Conservation (phyloP, 192 early-diverging fungal genomes). For the Pilaira anomala region DNA sequence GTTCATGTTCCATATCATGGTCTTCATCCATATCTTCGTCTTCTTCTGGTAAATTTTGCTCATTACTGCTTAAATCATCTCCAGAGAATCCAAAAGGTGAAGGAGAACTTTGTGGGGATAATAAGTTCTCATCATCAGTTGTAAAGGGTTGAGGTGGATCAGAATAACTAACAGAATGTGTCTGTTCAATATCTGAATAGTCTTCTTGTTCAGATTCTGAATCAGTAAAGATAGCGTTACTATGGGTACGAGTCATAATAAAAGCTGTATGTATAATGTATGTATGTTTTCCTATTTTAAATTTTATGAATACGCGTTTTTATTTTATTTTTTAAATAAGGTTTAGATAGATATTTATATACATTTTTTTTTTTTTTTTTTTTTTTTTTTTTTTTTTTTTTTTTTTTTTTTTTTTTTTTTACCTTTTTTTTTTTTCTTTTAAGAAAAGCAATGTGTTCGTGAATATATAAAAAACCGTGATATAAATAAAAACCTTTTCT, state of each 20-base stretch:
- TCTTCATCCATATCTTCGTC: constrained; percentile 5
- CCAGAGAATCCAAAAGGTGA: constrained; percentile 5
- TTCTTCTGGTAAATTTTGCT: constrained; percentile 2
- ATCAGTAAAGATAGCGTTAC: not conserved
- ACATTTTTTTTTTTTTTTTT: not conserved
- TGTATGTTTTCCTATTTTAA: not conserved
- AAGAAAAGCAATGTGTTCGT: too few species aligned
- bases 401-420: too few species aligned
- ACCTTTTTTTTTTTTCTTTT: too few species aligned
- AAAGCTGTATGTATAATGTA: too few species aligned
- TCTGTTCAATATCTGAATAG: not conserved
- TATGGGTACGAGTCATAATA: not conserved
- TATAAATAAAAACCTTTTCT: not conserved
- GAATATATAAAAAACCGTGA: not conserved
- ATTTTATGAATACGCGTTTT: not conserved
- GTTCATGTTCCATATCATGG: too few species aligned
- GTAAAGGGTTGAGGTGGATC: not conserved
- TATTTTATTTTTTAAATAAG: too few species aligned
- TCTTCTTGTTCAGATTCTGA: not conserved
- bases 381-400: constrained; percentile 11
- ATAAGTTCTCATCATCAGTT: not conserved
- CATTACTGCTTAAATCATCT: not conserved
- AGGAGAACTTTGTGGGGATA: constrained; percentile 9
- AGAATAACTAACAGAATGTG: not conserved
- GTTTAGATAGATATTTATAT: not conserved